phyloP scores from a whole-genome alignment of 495 filamentous ascomycete genomes.

The Aspergillus sclerotiicarbonarius region DNA sequence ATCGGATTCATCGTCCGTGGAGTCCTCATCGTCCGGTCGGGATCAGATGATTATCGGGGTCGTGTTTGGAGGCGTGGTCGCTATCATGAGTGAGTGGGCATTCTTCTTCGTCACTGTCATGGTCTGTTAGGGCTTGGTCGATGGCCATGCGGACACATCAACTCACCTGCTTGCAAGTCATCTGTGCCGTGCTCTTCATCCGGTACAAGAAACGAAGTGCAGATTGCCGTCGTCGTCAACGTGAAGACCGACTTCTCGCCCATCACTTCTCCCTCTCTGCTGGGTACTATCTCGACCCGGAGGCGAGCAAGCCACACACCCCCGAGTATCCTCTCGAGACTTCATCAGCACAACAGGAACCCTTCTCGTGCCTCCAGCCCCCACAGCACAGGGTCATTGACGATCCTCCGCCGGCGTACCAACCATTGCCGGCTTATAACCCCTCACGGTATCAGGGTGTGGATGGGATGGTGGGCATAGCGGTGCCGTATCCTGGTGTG shows the following conservation, averaged over 20 bases:
- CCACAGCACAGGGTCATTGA: neutral
- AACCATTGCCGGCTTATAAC: conserved; percentile 20
- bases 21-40: neutral
- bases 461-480: neutral
- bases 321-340: no score
- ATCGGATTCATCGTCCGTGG: neutral
- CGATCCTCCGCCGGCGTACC: conserved; percentile 22
- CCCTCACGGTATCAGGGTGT: conserved; percentile 19
- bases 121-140: neutral
- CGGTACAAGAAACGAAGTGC: conserved; percentile 25
- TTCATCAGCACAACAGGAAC: no score
- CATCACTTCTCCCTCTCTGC: conserved; percentile 7
- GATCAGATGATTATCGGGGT: conserved; percentile 30
- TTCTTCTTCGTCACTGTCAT: neutral
- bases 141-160: neutral
- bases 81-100: conserved; percentile 25
- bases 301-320: no score
- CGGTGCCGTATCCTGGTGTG: neutral
- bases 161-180: conserved; percentile 19
- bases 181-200: conserved; percentile 24
- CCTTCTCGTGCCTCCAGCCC: no score
- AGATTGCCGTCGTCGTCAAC: conserved; percentile 6
- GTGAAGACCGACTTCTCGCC: conserved; percentile 22
- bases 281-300: neutral
- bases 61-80: conserved; percentile 25